Evolutionary conservation across 352 stramenopile species (phyloP), one percentile per base, ranked within the genome.

Genomic region (Pythium chondricola): DNA sequence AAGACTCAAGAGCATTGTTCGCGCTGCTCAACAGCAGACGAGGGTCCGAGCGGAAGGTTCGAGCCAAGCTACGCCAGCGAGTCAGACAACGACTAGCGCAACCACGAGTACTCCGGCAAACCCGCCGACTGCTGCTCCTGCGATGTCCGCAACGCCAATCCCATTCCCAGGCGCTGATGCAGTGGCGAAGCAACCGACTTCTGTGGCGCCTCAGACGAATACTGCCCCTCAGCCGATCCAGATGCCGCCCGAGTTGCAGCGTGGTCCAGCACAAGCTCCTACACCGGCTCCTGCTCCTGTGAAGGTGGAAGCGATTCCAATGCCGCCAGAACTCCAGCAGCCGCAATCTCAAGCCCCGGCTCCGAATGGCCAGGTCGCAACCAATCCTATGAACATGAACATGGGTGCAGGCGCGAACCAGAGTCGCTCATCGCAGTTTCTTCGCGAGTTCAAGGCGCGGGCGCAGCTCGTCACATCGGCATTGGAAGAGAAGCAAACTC

Each of bases 1-100:
- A 42, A 79, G 96, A 5, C 67, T 99, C 50, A 96, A 98, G 52
- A 92, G 88, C 49, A 88, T 99, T 24, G 95, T 97, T 7, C 77
- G 79, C n/a, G 76, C 65, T 29, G 75, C 75, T 2, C 76, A 93
- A 48, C 81, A 65, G 2, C 70, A 86, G 31, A 79, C 87, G 27
- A 70, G 76, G 20, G 67, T 47, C 41, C 59, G 78, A 1, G 47
- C 48, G 17, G 30, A 24, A 2, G 21, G 10, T 17, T 37, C 51
- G 11, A 56, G n/a, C 17, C 54, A 44, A 26, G 33, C 27, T 22
- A 30, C 40, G 6, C 6, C 54, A 6, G 25, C 37, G 6, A 46
- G 33, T 52, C 70, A 52, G 35, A n/a, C 14, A 52, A 26, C 5
- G 43, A 33, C 58, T n/a, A 61, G 65, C 16, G 43, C 56, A 13